Conservation (phyloP, 148 eudicot species). For the Vaccinium corymbosum region DNA sequence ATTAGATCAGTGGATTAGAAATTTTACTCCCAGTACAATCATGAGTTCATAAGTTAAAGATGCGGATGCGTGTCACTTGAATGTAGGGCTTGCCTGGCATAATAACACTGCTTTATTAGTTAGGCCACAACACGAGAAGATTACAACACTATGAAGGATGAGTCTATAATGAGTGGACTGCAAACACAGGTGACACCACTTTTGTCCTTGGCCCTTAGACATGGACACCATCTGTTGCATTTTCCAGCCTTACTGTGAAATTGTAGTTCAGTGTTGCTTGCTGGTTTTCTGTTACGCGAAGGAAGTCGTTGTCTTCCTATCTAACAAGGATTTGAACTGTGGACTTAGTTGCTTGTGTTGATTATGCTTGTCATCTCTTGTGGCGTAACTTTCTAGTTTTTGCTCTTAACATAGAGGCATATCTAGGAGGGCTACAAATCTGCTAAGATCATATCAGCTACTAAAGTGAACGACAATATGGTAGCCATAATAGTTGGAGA, state of each 20-base stretch:
- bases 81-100: background rate
- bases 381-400: background rate
- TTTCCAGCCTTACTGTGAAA: background rate
- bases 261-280: background rate
- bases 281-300: background rate
- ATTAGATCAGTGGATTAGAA: background rate
- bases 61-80: background rate
- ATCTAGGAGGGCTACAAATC: background rate
- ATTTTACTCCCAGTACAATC: background rate
- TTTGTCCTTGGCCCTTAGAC: background rate
- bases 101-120: background rate
- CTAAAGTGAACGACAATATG: background rate
- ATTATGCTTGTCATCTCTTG: background rate
- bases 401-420: background rate
- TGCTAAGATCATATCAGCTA: constrained; percentile 1
- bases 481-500: background rate
- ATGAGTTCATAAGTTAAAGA: background rate
- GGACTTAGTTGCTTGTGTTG: background rate
- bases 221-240: background rate
- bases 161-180: background rate
- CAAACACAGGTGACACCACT: background rate
- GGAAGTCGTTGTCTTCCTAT: background rate
- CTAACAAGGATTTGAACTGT: background rate
- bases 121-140: background rate
- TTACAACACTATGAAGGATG: background rate